phyloP scores from a whole-genome alignment of 495 filamentous ascomycete species.

The Penicillium malachiteum region DNA sequence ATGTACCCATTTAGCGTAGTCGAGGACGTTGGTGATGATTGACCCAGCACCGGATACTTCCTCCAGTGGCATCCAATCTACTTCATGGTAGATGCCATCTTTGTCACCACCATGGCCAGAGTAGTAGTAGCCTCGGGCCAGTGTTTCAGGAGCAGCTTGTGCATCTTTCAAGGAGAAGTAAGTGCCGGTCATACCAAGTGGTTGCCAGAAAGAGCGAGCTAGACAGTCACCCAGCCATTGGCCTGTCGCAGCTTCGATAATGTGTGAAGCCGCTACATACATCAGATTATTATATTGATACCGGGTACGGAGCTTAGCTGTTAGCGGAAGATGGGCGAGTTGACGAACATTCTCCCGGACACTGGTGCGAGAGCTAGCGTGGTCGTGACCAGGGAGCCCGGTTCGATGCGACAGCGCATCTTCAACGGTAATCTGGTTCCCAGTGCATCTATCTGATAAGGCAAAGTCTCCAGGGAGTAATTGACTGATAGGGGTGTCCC shows the following conservation, averaged over 20 bases:
- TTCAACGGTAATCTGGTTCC: constrained; percentile 47
- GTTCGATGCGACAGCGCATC: constrained; percentile 53
- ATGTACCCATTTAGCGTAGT: constrained; percentile 50
- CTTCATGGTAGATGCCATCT: not conserved
- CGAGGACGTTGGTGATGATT: constrained; percentile 46
- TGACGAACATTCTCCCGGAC: constrained; percentile 29
- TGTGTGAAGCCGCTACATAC: constrained; percentile 45
- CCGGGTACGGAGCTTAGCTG: constrained; percentile 34
- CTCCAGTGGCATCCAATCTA: constrained; percentile 6
- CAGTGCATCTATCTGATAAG: constrained; percentile 38
- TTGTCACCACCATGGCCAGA: constrained; percentile 4
- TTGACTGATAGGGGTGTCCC: constrained; percentile 46
- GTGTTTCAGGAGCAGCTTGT: constrained; percentile 1
- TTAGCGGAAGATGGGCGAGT: constrained; percentile 44
- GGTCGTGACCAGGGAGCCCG: constrained; percentile 47
- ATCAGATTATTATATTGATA: constrained; percentile 56
- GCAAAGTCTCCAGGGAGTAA: constrained; percentile 53
- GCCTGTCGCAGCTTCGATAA: constrained; percentile 29
- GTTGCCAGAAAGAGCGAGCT: constrained; percentile 41
- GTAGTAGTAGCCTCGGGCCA: constrained; percentile 31
- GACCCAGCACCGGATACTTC: constrained; percentile 44
- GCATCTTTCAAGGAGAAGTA: constrained; percentile 46
- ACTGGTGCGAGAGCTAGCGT: constrained; percentile 15
- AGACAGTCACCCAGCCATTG: constrained; percentile 43
- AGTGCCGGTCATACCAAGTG: constrained; percentile 49